A percentile compares a stretch with the other conserved stretches of the same genome.
Conservation (phyloP, 768 basidiomycete genomes). For the Pholiota microspora region DNA sequence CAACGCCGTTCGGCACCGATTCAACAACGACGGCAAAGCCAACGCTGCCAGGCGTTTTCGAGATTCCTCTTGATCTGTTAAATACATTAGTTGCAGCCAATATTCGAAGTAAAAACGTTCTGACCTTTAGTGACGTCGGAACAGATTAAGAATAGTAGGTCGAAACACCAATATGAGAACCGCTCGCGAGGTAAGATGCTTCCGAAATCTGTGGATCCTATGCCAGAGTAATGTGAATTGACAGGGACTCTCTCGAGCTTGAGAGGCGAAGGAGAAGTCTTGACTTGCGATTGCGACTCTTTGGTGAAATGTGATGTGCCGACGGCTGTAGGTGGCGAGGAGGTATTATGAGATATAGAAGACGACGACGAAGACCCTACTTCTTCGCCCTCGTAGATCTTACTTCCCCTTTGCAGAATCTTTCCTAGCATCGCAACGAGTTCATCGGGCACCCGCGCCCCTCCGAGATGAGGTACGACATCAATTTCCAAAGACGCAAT, state of each 20-base stretch:
- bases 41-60: conserved; percentile 72
- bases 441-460: conserved; percentile 65
- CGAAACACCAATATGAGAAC: conserved; percentile 93
- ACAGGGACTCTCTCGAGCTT: conserved; percentile 28
- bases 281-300: not conserved
- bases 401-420: conserved; percentile 71
- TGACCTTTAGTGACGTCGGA: conserved; percentile 62
- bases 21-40: conserved; percentile 68
- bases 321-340: conserved; percentile 3
- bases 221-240: conserved; percentile 30
- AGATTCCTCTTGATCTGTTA: conserved; percentile 57
- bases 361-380: not conserved
- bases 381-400: conserved; percentile 46
- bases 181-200: conserved; percentile 69
- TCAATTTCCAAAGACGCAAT: conserved; percentile 77
- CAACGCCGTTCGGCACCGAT: conserved; percentile 70
- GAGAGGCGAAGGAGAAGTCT: conserved; percentile 8
- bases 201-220: conserved; percentile 62
- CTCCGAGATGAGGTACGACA: conserved; percentile 74
- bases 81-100: not conserved
- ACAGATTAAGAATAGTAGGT: conserved; percentile 80
- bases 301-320: not conserved
- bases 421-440: conserved; percentile 67
- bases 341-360: conserved; percentile 10
- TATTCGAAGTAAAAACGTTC: conserved; percentile 5